Base-by-base conservation (phyloP, 805 yeast species). In the Ogataea paradorogensis region DNA sequence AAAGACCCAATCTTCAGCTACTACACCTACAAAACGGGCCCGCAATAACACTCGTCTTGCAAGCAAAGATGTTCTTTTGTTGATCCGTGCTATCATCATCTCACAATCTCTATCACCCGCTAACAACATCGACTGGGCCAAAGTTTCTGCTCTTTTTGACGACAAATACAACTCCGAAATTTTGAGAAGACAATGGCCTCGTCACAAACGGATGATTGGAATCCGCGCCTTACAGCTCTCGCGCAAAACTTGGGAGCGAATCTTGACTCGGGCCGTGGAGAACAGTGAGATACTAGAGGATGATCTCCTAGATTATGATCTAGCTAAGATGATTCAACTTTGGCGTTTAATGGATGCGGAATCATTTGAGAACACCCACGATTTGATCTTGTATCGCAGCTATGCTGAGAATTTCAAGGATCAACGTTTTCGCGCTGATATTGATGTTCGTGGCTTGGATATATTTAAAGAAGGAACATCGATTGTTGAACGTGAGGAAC, bases 151-250 rank as follows among this genome's bases (percentile, higher is more conserved):
- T 0, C 56, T 76, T 5, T 73, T 84, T 33, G 68, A 63, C 5
- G 71, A 59, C 13, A 61, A 55, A 20, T 50, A 57, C 29, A 58
- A 67, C 0, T 63, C 73, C 1, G 74, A 70, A 7, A 65, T 70
- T 9, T 61, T 82, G 20, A 72, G 71, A 46, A 74, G 76, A 35
- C 80, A 76, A 43, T 90, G 96, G 96, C 77, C 83, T 1, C 67
- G 75, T 14, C 70, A 84, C 7, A 70, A 86, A 30, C 74, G 76
- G 27, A 38, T 46, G 7, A 76, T 82, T 27, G 93, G 93, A 0
- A 60, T 63, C 11, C 69, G 72, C 35, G 84, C 81, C 0, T 66
- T 84, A 30, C 74, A 71, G 30, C 72, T 73, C 25, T 71, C 76
- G 0, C 63, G 70, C 33, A 68, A 70, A 32, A 70, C 71, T 9